phyloP scores from a whole-genome alignment of 2,329 filamentous ascomycete genomes.

The Arthrobotrys entomopaga region DNA sequence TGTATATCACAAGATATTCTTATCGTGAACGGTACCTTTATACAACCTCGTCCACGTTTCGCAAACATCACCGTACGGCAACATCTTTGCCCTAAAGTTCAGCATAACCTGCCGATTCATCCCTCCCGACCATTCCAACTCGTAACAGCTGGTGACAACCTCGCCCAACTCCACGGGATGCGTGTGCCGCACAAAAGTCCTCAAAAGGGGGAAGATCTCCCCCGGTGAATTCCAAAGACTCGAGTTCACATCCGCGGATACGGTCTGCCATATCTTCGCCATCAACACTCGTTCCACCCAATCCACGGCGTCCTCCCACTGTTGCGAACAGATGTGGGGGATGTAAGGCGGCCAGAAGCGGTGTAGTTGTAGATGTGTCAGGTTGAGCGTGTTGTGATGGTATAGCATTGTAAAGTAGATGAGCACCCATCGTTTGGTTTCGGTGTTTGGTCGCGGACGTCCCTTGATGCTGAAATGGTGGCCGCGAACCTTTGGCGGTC shows the following conservation, averaged over 20 bases:
- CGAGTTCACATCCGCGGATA: constrained; percentile 33
- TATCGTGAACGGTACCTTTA: constrained; percentile 45
- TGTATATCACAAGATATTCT: constrained; percentile 39
- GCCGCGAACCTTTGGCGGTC: constrained; percentile 32
- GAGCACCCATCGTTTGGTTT: constrained; percentile 44
- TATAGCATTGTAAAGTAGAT: constrained; percentile 49
- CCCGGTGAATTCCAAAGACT: constrained; percentile 40
- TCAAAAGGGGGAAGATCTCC: constrained; percentile 44
- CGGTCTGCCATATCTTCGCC: constrained; percentile 48
- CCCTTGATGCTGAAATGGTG: constrained; percentile 51
- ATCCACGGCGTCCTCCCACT: constrained; percentile 46
- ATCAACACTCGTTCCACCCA: constrained; percentile 50
- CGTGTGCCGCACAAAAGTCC: constrained; percentile 45
- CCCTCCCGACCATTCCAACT: constrained; percentile 21
- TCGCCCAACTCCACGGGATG: constrained; percentile 40
- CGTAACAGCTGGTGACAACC: constrained; percentile 30
- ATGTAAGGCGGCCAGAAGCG: constrained; percentile 37
- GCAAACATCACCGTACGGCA: constrained; percentile 43
- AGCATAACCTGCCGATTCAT: constrained; percentile 30
- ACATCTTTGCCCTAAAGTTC: constrained; percentile 41
- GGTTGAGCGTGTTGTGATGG: constrained; percentile 48
- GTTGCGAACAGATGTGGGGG: constrained; percentile 31
- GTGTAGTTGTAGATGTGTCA: constrained; percentile 35
- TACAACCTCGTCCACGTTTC: constrained; percentile 50
- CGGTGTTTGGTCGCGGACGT: constrained; percentile 17